Base-by-base conservation (phyloP, 2,329 filamentous ascomycete genomes). In the Talaromyces sp. region DNA sequence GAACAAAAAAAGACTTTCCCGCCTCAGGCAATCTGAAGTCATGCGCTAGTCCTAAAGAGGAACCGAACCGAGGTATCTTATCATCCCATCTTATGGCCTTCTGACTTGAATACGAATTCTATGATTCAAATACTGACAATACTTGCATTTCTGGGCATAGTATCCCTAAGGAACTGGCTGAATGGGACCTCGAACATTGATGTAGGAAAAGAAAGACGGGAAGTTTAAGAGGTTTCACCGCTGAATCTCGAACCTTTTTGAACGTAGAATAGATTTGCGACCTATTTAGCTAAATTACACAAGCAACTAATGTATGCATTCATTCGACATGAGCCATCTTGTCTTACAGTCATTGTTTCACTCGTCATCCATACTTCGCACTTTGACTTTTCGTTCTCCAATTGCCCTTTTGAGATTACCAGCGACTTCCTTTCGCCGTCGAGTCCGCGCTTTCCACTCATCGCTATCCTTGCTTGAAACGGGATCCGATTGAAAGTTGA, bases 381-480 rank as follows among this genome's bases (percentile, higher is more conserved):
- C 63, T 36, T 63, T 64, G 21, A 62, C 56, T 25, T 62, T 63
- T 33, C 63, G 56, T 17, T 58, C 60, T 22, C 48, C 53, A 45
- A 70, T 62, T 9, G 63, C 68, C 40, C 60, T 56, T 61, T 65
- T 68, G 19, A 71, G 59, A 45, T 66, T 64, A 7, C 60, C 63
- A 56, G 69, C 65, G 48, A 68, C 57, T 57, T 69, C 65, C 53
- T 62, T 66, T 52, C 59, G 56, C 41, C 73, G 73, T 54, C 66
- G 63, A n/a, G 60, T 61, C 58, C 73, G 77, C 2, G 65, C 62
- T 61, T 72, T 72, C 69, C 71, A 77, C 25, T 64, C 66, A 10
- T 67, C 57, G 22, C 62, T 64, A 19, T 76, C 73, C 43, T 72
- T 66, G 9, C 63, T 64, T 4, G 62, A 60, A 19, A 67, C 52